Evolutionary conservation across 2,329 filamentous ascomycete genomes (phyloP).

Genomic region (Dactylellina sp.): DNA sequence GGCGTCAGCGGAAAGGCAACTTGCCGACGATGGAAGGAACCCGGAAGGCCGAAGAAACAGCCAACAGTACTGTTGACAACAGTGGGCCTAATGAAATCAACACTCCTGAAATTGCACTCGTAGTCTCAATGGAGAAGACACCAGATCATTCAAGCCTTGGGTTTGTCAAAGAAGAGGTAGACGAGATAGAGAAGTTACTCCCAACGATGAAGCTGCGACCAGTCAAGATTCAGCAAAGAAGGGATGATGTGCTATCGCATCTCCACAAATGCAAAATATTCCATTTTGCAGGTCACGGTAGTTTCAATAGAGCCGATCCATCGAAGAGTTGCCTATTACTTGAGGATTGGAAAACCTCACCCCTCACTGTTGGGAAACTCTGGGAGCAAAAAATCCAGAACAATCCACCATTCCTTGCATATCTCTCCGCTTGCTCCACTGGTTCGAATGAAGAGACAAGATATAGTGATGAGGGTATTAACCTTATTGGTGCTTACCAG

Average conservation of each 20-base stretch:
- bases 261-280: constrained; percentile 62
- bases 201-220: constrained; percentile 4
- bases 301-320: constrained; percentile 60
- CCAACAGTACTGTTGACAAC: not conserved
- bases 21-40: not conserved
- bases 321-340: constrained; percentile 62
- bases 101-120: constrained; percentile 58
- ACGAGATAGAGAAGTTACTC: not conserved
- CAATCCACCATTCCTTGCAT: constrained; percentile 33
- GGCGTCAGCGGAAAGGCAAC: constrained; percentile 49
- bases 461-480: constrained; percentile 25
- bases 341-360: constrained; percentile 17
- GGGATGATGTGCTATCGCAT: constrained; percentile 59
- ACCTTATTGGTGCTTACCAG: constrained; percentile 23
- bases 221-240: not conserved
- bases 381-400: constrained; percentile 13
- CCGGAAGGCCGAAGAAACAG: not conserved
- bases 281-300: constrained; percentile 65
- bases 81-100: no score
- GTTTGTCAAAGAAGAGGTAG: constrained; percentile 10
- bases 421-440: constrained; percentile 39
- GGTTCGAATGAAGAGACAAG: not conserved
- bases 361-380: constrained; percentile 9
- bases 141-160: constrained; percentile 31
- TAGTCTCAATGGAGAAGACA: constrained; percentile 62